Evolutionary conservation across 148 eudicot genomes (phyloP).

Genomic region (Nepenthes gracilis): DNA sequence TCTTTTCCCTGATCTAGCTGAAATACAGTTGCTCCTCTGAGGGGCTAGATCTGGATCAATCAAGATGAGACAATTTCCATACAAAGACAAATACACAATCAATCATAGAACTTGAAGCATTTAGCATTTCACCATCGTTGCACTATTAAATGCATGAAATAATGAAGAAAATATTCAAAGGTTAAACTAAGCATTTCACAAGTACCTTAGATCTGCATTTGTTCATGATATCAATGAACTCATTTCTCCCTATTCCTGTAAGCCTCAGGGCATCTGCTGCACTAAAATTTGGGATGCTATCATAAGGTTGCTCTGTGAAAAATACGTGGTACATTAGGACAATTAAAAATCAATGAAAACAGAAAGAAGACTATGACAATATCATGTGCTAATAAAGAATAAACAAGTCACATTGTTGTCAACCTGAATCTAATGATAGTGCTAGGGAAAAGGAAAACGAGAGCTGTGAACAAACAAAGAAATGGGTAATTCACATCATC

Average conservation of each 20-base stretch:
- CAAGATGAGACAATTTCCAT: neutral
- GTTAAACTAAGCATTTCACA: too few species aligned
- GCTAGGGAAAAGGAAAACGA: too few species aligned
- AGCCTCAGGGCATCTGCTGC: slow-evolving; percentile 97
- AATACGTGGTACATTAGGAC: neutral
- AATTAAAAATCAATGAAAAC: neutral
- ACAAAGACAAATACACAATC: neutral
- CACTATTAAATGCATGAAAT: too few species aligned
- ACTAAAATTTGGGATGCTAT: slow-evolving; percentile 94
- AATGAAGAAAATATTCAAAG: too few species aligned
- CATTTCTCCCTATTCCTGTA: slow-evolving; percentile 93
- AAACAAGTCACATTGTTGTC: neutral
- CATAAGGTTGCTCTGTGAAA: slow-evolving; percentile 92
- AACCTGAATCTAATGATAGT: too few species aligned
- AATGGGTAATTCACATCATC: neutral
- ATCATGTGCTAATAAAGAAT: neutral
- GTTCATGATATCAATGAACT: slow-evolving; percentile 98
- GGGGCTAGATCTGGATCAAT: neutral
- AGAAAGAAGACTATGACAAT: slow-evolving; percentile 2
- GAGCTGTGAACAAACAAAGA: neutral
- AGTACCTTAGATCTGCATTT: slow-evolving; percentile 97
- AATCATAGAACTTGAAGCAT: neutral
- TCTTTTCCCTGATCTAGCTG: too few species aligned
- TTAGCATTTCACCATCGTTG: too few species aligned
- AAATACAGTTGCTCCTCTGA: too few species aligned